Evolutionary conservation across 2,329 filamentous ascomycete genomes (phyloP).

Genomic region (Xylaria polymorpha): DNA sequence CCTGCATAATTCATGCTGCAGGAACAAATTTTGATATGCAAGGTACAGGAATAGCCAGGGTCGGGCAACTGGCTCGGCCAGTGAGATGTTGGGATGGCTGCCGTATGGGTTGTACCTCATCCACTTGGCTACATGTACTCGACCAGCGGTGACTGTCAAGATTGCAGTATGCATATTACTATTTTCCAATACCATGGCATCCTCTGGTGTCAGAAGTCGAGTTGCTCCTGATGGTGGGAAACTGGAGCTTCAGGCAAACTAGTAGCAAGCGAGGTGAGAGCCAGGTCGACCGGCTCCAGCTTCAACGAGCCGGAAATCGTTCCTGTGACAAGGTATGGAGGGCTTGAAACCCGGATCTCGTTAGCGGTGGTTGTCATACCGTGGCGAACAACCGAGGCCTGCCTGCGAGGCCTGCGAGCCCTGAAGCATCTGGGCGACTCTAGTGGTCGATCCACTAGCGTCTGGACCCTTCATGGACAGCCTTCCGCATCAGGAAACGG

Average conservation of each 20-base stretch:
- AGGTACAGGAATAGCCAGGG: conserved; percentile 43
- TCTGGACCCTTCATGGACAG: conserved; percentile 29
- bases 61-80: conserved; percentile 13
- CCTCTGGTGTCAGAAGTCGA: conserved; percentile 19
- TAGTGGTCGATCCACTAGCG: conserved; percentile 40
- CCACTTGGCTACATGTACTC: conserved; percentile 32
- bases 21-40: conserved; percentile 49
- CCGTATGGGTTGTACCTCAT: conserved; percentile 22
- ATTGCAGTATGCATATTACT: conserved; percentile 37
- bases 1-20: conserved; percentile 49
- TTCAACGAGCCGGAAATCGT: conserved; percentile 47
- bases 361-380: conserved; percentile 36
- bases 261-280: conserved; percentile 27
- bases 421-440: conserved; percentile 19
- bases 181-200: conserved; percentile 38
- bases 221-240: conserved; percentile 15
- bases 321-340: conserved; percentile 44
- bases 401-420: conserved; percentile 8
- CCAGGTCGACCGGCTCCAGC: conserved; percentile 16
- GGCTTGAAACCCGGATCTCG: conserved; percentile 41
- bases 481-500: conserved; percentile 35
- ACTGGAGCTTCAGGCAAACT: conserved; percentile 15
- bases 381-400: conserved; percentile 2
- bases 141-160: conserved; percentile 38
- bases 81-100: conserved; percentile 17